Evolutionary conservation across 306 rosid species (phyloP).

Genomic region (Quercus dentata): DNA sequence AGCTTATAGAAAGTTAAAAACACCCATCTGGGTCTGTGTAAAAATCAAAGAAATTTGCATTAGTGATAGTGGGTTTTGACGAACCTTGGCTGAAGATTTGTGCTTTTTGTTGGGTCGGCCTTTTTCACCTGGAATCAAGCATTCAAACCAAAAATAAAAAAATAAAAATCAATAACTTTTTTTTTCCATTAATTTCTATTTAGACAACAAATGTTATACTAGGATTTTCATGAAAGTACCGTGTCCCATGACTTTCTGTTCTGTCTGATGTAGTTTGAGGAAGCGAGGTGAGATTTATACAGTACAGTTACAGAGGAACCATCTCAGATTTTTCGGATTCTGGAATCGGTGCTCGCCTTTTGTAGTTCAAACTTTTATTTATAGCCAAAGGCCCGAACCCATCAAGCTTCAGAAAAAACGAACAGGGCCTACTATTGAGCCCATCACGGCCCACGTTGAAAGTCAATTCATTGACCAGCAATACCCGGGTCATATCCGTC

Average conservation of each 20-base stretch:
- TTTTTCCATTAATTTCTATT: background rate
- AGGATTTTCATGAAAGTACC: constrained; percentile 15
- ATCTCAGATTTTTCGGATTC: too few species aligned
- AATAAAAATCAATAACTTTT: background rate
- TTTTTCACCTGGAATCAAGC: constrained; percentile 54
- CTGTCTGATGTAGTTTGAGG: too few species aligned
- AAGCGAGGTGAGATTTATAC: too few species aligned
- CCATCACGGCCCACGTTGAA: background rate
- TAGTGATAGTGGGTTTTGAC: constrained; percentile 15
- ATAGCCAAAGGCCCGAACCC: background rate
- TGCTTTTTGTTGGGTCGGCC: constrained; percentile 55
- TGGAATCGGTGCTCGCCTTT: too few species aligned
- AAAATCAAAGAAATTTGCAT: background rate
- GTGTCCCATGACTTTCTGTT: constrained; percentile 31
- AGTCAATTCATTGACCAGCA: background rate
- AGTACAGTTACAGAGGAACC: too few species aligned
- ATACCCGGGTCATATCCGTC: background rate
- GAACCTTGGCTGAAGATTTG: constrained; percentile 48
- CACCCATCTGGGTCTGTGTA: background rate
- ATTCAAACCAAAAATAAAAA: background rate
- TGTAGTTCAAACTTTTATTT: too few species aligned
- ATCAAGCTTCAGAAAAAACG: background rate
- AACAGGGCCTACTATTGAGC: too few species aligned
- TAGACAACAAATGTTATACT: too few species aligned
- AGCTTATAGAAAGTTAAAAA: background rate